Base-by-base conservation (phyloP, 2,329 filamentous ascomycete genomes). In the Xylaria sp. region DNA sequence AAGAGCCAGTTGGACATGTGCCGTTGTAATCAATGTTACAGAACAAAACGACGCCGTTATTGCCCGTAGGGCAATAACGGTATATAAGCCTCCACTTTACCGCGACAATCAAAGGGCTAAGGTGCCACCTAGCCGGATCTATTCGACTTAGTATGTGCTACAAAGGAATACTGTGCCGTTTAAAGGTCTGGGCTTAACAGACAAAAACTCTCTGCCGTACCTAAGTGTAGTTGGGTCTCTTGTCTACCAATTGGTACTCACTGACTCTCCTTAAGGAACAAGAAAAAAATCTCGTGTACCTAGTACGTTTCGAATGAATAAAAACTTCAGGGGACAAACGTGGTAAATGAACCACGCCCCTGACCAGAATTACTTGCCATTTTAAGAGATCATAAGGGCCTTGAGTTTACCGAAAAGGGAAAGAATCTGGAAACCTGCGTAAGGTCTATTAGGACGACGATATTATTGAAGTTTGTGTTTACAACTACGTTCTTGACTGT, bases 221-320 rank as follows among this genome's bases (percentile, higher is more conserved):
- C 21, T 11, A 4, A 21, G 15, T 41, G n/a, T 58, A 29, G 43
- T 44, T 51, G 29, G 7, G 33, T 33, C 25, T 25, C 31, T 23
- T 35, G 15, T 15, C 46, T 29, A 48, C 46, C 29, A n/a, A 51
- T 51, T 23, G 15, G 15, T 38, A 48, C 29, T 29, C 46, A 23
- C 46, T 35, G 17, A 33, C 7, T 23, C 11, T n/a, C n/a, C n/a
- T n/a, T n/a, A 33, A n/a, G 48, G 17, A 33, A 23, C 13, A 25
- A 19, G 23, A 17, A 27, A 27, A n/a, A 46, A 25, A 19, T 54
- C n/a, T n/a, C n/a, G n/a, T n/a, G n/a, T n/a, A n/a, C n/a, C n/a
- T n/a, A 60, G 58, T 46, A 60, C 33, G 58, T 60, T 60, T 56
- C 52, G 53, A 31, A 52, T 55, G 33, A 60, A n/a, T n/a, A n/a